Conservation (phyloP, 306 rosid species). For the Dryas drummondii region DNA sequence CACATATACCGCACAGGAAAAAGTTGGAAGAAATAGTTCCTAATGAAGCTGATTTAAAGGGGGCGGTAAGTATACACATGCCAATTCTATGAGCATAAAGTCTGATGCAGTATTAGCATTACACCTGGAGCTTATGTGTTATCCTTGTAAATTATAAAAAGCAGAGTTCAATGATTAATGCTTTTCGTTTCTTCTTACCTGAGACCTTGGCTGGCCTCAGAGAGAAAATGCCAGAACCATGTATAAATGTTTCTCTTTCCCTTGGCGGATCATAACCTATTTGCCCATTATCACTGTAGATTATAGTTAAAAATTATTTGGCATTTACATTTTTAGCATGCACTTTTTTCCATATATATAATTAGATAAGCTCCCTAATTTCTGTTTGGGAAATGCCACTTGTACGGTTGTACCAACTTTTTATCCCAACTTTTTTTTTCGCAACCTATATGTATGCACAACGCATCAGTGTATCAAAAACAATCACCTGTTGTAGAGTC, state of each 20-base stretch:
- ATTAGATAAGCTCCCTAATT: neutral
- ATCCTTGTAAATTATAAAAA: neutral
- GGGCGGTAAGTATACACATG: slow-evolving; percentile 65
- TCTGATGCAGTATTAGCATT: too few relatives aligned
- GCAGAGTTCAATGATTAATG: neutral
- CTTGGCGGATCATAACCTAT: neutral
- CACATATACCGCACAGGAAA: slow-evolving; percentile 73
- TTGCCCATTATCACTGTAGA: neutral
- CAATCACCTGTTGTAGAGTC: too few relatives aligned
- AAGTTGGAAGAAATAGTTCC: slow-evolving; percentile 75
- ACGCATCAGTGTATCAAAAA: too few relatives aligned
- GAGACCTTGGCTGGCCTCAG: neutral
- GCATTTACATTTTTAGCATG: neutral
- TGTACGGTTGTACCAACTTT: neutral
- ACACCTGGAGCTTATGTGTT: too few relatives aligned
- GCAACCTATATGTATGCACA: too few relatives aligned
- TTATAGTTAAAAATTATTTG: neutral
- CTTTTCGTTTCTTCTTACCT: neutral
- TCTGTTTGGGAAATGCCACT: neutral
- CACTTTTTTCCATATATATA: neutral
- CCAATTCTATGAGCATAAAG: neutral
- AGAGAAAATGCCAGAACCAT: neutral
- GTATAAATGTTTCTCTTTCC: neutral
- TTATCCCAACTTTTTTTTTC: too few relatives aligned
- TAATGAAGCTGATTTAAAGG: slow-evolving; percentile 52